Evolutionary conservation across 768 basidiomycete species (phyloP).

Genomic region (Mycena alexandri): DNA sequence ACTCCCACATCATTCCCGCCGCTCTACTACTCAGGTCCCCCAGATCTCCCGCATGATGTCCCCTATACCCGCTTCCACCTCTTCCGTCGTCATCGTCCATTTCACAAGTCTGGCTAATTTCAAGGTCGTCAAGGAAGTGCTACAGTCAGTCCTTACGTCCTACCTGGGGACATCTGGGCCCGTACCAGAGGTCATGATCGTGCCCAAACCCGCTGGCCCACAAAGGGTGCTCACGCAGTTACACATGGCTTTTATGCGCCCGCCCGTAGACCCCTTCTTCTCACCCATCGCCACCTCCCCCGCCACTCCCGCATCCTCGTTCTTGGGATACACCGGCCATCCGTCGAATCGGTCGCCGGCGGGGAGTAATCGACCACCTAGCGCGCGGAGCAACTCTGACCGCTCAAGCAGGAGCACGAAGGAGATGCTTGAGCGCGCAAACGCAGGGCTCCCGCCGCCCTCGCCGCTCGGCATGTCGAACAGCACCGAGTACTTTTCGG

Average conservation of each 20-base stretch:
- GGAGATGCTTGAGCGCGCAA: slow-evolving; percentile 48
- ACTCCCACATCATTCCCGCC: slow-evolving; percentile 77
- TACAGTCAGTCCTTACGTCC: slow-evolving; percentile 74
- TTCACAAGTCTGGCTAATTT: slow-evolving; percentile 94
- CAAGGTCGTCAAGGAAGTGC: slow-evolving; percentile 86
- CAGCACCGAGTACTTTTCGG: slow-evolving; percentile 82
- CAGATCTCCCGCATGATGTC: slow-evolving; percentile 52
- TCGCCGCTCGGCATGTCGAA: slow-evolving; percentile 82
- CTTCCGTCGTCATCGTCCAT: slow-evolving; percentile 78
- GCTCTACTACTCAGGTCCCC: slow-evolving; percentile 85
- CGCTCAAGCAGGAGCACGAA: slow-evolving; percentile 67
- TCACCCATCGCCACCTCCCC: slow-evolving; percentile 96
- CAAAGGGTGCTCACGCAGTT: slow-evolving; percentile 92
- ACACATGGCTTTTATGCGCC: slow-evolving; percentile 89
- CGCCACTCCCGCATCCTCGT: slow-evolving; percentile 70
- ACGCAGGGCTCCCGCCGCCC: slow-evolving; percentile 62
- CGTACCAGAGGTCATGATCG: slow-evolving; percentile 93
- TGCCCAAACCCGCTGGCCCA: slow-evolving; percentile 97
- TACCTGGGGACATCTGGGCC: slow-evolving; percentile 55
- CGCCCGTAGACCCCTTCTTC: slow-evolving; percentile 91
- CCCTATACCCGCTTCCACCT: slow-evolving; percentile 45
- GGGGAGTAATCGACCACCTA: slow-evolving; percentile 59
- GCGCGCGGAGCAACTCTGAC: slow-evolving; percentile 72
- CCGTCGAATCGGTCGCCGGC: slow-evolving; percentile 49
- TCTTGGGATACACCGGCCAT: slow-evolving; percentile 52